Conservation (phyloP, 495 filamentous ascomycete species). For the Niebla homalea region DNA sequence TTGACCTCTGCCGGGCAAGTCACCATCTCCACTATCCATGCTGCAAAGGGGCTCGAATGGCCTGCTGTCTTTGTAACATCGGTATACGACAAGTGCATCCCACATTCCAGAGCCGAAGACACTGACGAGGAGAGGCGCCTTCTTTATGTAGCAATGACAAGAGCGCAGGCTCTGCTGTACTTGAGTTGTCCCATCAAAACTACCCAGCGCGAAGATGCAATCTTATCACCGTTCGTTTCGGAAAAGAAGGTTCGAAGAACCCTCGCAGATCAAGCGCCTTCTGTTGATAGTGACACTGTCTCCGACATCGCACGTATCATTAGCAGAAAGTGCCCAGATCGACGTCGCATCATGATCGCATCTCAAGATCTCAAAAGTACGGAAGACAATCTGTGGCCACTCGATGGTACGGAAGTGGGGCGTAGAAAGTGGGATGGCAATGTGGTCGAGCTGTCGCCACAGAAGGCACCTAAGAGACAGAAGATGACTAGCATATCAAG, state of each 20-base stretch:
- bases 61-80: constrained; percentile 91
- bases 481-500: constrained; percentile 1
- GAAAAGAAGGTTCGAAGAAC: constrained; percentile 30
- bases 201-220: constrained; percentile 49
- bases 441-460: constrained; percentile 1
- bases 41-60: constrained; percentile 96
- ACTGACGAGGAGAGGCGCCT: constrained; percentile 78
- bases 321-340: constrained; percentile 38
- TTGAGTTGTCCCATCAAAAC: constrained; percentile 65
- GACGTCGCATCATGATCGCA: constrained; percentile 33
- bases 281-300: constrained; percentile 38
- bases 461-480: constrained; percentile 21
- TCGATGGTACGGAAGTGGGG: constrained; percentile 38
- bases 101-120: constrained; percentile 86
- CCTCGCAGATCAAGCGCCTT: constrained; percentile 46
- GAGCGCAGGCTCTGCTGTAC: constrained; percentile 84
- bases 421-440: constrained; percentile 23
- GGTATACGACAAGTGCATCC: constrained; percentile 83
- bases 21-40: constrained; percentile 93
- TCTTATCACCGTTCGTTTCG: constrained; percentile 49
- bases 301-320: constrained; percentile 52
- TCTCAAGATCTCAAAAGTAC: constrained; percentile 29
- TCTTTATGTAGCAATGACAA: constrained; percentile 96
- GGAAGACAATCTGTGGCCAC: constrained; percentile 52
- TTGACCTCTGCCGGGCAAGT: constrained; percentile 42